Evolutionary conservation across 805 yeast species (phyloP), one percentile per base, ranked within the genome.

Genomic region (Candida michaelii): DNA sequence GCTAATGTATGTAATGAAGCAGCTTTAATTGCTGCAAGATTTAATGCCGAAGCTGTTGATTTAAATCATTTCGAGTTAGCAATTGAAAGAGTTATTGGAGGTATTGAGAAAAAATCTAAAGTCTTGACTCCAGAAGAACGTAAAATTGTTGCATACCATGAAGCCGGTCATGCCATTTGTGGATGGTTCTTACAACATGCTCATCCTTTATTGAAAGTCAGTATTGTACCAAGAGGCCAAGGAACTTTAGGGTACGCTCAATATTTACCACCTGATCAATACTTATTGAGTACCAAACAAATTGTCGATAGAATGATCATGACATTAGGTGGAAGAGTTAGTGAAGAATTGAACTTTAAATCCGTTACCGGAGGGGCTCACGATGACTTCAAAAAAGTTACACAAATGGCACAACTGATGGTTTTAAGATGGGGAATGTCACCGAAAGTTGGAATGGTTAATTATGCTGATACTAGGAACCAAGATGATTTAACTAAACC

Each of bases 201-300:
- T 2, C 97, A 91, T 60, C 99, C 99, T 6, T 71, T 95, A 44
- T 73, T 93, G 46, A 93, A 93, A 71, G 99, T 93, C 14, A 88
- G 97, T 12, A 93, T 95, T 55, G 88, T 93, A 47, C 99, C 99
- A 30, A 79, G 98, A 56, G 98, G 98, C 12, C 93, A 85, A 65
- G 96, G 96, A 50, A 96, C 98, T 2, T 74, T 93, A 40, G 99
- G 99, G 16, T 93, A 95, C 62, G 99, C 99, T 1, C 97, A 93
- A 62, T 95, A 91, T 59, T 74, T 95, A 50, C 99, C 99, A 2
- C 89, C 91, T 39, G 99, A 93, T 60, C 82, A 84, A 45, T 89
- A 87, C 57, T 71, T 93, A 56, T 71, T 87, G 52, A 79, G 84
- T 23, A 82, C 83, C 44, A 76, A 80, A 49, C 97, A 93, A 63